Evolutionary conservation across 345 rosid species (phyloP).

Genomic region (Moringa oleifera): DNA sequence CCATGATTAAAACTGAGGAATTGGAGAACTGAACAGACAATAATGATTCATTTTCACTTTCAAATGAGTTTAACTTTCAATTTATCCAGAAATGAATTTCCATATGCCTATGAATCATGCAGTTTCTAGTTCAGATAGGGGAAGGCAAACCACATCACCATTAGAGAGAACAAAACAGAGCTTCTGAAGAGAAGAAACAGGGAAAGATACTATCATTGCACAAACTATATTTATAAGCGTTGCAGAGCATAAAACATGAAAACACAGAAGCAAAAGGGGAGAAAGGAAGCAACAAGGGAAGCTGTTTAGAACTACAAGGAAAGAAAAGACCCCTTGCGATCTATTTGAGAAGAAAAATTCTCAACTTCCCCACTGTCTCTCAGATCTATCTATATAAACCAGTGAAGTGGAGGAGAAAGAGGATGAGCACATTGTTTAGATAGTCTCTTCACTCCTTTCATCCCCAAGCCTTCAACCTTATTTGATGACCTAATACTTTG

Average conservation of each 20-base stretch:
- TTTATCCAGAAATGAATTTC: no score
- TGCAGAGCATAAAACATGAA: constrained; percentile 42
- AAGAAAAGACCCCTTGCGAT: constrained; percentile 32
- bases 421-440: constrained; percentile 80
- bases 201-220: constrained; percentile 5
- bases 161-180: no score
- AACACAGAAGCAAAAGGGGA: constrained; percentile 15
- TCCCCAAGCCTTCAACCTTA: constrained; percentile 38
- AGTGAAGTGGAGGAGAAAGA: constrained; percentile 65
- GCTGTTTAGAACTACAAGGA: constrained; percentile 27
- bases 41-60: no score
- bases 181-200: neutral
- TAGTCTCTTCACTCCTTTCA: constrained; percentile 78
- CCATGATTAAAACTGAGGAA: no score
- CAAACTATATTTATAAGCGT: constrained; percentile 32
- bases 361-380: constrained; percentile 26
- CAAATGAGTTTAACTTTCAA: no score
- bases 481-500: constrained; percentile 31
- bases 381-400: constrained; percentile 29
- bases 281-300: constrained; percentile 12
- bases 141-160: no score
- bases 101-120: no score
- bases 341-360: constrained; percentile 29
- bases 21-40: no score
- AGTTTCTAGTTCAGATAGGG: no score